phyloP scores from a whole-genome alignment of 805 yeast genomes.

The Hanseniaspora pseudoguilliermondii region DNA sequence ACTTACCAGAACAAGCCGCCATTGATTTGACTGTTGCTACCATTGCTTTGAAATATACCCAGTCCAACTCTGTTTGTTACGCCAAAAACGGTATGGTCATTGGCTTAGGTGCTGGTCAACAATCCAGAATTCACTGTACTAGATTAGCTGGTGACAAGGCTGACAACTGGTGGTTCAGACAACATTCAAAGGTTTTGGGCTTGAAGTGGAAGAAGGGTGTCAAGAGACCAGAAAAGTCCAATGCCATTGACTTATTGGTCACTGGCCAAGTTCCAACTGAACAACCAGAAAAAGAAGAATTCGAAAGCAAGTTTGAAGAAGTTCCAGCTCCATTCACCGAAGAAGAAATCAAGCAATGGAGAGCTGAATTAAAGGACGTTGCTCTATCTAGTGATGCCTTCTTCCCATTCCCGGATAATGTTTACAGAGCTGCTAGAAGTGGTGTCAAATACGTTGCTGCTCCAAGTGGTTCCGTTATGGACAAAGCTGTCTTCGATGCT shows the following conservation, averaged over 20 bases:
- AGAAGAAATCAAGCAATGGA: slow-evolving; percentile 82
- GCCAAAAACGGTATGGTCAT: slow-evolving; percentile 99
- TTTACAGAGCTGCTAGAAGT: slow-evolving; percentile 90
- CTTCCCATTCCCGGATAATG: slow-evolving; percentile 99
- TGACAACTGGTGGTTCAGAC: slow-evolving; percentile 99
- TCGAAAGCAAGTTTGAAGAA: slow-evolving; percentile 73
- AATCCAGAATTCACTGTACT: slow-evolving; percentile 97
- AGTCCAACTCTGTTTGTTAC: slow-evolving; percentile 95
- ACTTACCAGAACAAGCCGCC: slow-evolving; percentile 79
- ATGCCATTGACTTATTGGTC: slow-evolving; percentile 90
- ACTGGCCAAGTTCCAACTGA: slow-evolving; percentile 79
- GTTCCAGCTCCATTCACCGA: slow-evolving; percentile 73
- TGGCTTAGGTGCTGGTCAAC: slow-evolving; percentile 99
- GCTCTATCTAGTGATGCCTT: slow-evolving; percentile 95
- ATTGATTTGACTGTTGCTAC: slow-evolving; percentile 95
- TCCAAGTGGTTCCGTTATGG: slow-evolving; percentile 96
- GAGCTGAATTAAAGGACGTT: slow-evolving; percentile 63
- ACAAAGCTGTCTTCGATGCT: slow-evolving; percentile 87
- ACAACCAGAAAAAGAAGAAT: slow-evolving; percentile 89
- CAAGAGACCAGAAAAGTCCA: slow-evolving; percentile 96
- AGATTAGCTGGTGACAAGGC: slow-evolving; percentile 99
- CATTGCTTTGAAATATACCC: slow-evolving; percentile 92
- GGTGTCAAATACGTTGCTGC: slow-evolving; percentile 96
- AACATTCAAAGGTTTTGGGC: slow-evolving; percentile 84
- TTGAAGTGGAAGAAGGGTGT: slow-evolving; percentile 97